Base-by-base conservation (phyloP, 2,329 filamentous ascomycete species). In the Clonostachys rosea region DNA sequence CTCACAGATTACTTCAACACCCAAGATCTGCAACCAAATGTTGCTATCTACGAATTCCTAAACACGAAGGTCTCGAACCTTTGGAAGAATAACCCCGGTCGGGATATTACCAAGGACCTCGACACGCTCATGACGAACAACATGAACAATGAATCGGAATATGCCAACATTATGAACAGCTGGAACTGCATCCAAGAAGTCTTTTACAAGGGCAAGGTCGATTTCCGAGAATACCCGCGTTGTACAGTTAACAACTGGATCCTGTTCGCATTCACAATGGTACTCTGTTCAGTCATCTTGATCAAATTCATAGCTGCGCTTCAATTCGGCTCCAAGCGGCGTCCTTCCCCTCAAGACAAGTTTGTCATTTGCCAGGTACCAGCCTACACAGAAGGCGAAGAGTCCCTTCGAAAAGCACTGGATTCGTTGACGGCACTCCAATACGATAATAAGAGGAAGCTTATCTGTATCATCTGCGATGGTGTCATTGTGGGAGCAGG, bases 361-460 rank as follows among this genome's bases (percentile, higher is more conserved):
- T 99, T 99, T 59, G 91, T 99, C 57, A 97, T 99, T 55, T 97
- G 94, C 68, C 91, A 96, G 66, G 91, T 99, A 34, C 94, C 94
- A 10, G 94, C 94, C 6, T 99, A 99, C 62, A 99, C 94, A 0
- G 94, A 99, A 73, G 94, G 91, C 58, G 94, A 99, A 74, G 94
- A 99, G 59, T 92, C 91, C 5, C 74, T 99, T 9, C 80, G 94
- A 47, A 95, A 96, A 62, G 92, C 91, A 45, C 77, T 99, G 3
- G 94, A 99, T 64, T 97, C 94, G 2, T 78, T 97, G 49, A 96
- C 94, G 14, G 90, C 91, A 12, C 78, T 99, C 14, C 87, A 95
- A 56, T 99, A 99, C 58, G 94, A 99, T 69, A 96, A 99, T 70
- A 99, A 99, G 75, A 81, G 94, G 53, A 99, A 99, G 71, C 81